These are phyloP conservation scores for Ganoderma lucidum DNA, from an alignment of 1,284 basidiomycete genomes.

Conservation along the genomic window DNA sequence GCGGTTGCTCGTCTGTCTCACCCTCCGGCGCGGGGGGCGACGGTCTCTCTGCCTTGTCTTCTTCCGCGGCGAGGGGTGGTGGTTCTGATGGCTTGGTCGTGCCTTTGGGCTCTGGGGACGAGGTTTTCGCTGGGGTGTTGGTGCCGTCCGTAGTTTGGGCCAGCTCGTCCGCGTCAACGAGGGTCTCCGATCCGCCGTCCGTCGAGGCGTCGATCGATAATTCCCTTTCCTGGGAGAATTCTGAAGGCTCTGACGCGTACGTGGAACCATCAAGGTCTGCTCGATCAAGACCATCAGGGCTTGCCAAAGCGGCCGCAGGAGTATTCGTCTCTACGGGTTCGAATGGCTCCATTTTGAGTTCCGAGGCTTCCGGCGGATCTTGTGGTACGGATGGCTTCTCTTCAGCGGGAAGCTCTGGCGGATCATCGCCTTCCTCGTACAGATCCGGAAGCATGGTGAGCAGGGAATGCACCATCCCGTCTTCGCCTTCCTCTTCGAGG, in stretches of 20 bases:
- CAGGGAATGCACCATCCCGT: slow-evolving; percentile 87
- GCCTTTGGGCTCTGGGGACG: slow-evolving; percentile 6
- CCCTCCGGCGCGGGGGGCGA: neutral
- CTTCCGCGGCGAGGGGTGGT: neutral
- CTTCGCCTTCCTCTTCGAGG: slow-evolving; percentile 70
- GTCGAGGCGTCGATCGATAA: neutral
- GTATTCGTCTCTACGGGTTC: neutral
- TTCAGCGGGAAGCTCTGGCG: neutral
- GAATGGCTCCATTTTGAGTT: slow-evolving; percentile 18
- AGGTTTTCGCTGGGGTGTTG: neutral
- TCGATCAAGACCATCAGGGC: neutral
- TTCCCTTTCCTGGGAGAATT: neutral
- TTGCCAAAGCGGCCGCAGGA: neutral
- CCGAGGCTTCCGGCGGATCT: neutral
- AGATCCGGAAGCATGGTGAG: slow-evolving; percentile 78
- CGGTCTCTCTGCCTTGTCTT: neutral
- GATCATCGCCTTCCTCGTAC: slow-evolving; percentile 48
- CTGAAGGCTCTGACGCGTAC: neutral
- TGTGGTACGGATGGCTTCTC: neutral
- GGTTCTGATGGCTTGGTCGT: slow-evolving; percentile 15
- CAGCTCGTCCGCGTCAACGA: neutral
- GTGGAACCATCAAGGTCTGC: neutral
- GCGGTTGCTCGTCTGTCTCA: neutral
- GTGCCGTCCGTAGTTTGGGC: neutral
- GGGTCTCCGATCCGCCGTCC: neutral